Evolutionary conservation across 192 early-diverging fungal genomes (phyloP), one percentile per base, ranked within the genome.

Genomic region (Kickxella alabastrina): DNA sequence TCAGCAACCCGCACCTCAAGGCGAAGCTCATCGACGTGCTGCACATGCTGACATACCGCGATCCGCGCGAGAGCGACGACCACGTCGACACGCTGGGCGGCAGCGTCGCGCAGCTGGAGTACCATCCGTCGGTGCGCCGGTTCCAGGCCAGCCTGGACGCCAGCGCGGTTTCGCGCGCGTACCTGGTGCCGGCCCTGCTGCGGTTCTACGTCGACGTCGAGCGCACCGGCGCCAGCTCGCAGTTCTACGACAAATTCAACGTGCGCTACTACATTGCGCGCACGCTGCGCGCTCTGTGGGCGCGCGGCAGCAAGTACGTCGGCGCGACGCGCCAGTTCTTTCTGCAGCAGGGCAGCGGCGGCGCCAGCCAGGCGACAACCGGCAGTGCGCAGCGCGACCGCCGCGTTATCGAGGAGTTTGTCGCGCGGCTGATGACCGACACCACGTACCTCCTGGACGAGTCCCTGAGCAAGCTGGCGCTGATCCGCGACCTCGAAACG

Each of bases 201-300:
- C 77, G 77, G 42, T 93, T 95, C 72, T 99, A 97, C 68, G 89
- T 95, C 80, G 95, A 97, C 52, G 91, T 94, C 7, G 96, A 99
- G 67, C 87, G 92, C 36, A 96, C 94, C 15, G 96, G 96, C 14
- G 80, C 84, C 2, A 83, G 83, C 55, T 86, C 88, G 4, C 93
- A 96, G 63, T 99, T 99, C 57, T 99, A 95, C 60, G 96, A 99
- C 68, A 99, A 99, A 70, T 96, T 97, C 76, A 96, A 90, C 68
- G 93, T 94, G 55, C 86, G 96, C 26, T 97, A 97, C 79, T 87
- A 96, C 54, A 94, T 99, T 46, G 86, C 86, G 7, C 90, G 94
- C 54, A 87, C 93, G 8, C 81, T 97, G 60, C 92, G 92, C 6
- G 56, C 62, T 10, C 47, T 76, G 54, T 76, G 73, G 73, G 57